Conservation (phyloP, 306 rosid genomes). For the Malus domestica region ASM211411v1 NC_041797.1:18754501-18755000, state of each 20-base stretch:
- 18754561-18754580: neutral
- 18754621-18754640: neutral
- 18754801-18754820: neutral
- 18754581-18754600: neutral
- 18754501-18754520: neutral
- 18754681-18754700: neutral
- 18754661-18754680: too few relatives aligned
- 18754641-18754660: neutral
- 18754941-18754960: conserved; percentile 33
- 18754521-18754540: neutral
- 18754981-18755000: neutral
- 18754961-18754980: conserved; percentile 34
- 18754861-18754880: conserved; percentile 15
- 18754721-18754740: neutral
- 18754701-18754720: neutral
- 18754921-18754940: conserved; percentile 37
- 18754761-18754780: neutral
- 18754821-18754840: conserved; percentile 47
- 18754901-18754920: conserved; percentile 58
- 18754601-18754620: neutral
- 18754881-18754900: conserved; percentile 57
- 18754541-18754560: neutral
- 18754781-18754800: too few relatives aligned
- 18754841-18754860: conserved; percentile 29
- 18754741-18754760: neutral